These are phyloP conservation scores for Talaromyces sp. DNA, from an alignment of 2,329 filamentous ascomycete species.

Conservation along the genomic window DNA sequence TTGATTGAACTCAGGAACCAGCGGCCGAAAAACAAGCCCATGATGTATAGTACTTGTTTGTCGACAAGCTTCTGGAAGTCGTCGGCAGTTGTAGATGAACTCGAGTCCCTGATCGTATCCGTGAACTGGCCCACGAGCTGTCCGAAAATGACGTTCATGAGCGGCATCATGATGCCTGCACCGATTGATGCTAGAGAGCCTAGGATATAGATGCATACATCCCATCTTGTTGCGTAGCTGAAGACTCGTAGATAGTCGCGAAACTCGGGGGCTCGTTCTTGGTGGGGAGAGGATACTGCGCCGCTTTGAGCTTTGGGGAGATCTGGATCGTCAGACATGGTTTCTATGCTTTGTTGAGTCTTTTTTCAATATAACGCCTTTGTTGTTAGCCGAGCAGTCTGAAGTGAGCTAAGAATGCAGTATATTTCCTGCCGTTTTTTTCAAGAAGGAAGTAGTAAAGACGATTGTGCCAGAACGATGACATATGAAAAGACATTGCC, in stretches of 20 bases:
- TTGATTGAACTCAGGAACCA: constrained; percentile 13
- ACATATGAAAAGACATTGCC: neutral
- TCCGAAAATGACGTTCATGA: constrained; percentile 61
- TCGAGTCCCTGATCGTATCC: constrained; percentile 38
- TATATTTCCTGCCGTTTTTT: neutral
- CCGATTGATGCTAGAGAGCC: constrained; percentile 18
- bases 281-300: neutral
- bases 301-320: neutral
- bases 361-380: neutral
- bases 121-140: constrained; percentile 55
- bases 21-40: neutral
- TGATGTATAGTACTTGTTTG: neutral
- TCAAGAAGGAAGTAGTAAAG: neutral
- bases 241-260: constrained; percentile 11
- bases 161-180: constrained; percentile 31
- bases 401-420: neutral
- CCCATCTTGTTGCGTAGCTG: constrained; percentile 7
- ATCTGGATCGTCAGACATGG: constrained; percentile 2
- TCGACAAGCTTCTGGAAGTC: neutral
- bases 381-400: neutral
- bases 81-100: constrained; percentile 40
- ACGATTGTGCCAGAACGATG: neutral
- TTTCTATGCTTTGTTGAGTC: neutral
- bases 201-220: neutral
- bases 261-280: constrained; percentile 3